These are phyloP conservation scores for Erysiphe pulchra DNA, from an alignment of 2,329 filamentous ascomycete genomes.

Conservation along the genomic window DNA sequence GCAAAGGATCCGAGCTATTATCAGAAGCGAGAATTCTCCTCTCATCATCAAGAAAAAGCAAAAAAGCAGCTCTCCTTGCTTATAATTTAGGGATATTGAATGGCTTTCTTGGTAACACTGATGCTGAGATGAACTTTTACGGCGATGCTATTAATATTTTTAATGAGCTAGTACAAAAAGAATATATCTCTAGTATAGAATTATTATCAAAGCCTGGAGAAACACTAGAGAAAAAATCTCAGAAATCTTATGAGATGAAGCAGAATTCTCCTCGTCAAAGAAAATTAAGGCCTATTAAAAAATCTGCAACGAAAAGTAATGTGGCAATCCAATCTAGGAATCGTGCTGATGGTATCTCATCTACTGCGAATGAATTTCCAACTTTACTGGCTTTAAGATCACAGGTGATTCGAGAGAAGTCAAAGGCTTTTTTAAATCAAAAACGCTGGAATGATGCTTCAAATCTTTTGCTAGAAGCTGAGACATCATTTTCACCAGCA, in stretches of 20 bases:
- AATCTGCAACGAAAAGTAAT: conserved; percentile 9
- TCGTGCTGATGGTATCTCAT: conserved; percentile 3
- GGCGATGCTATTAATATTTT: conserved; percentile 21
- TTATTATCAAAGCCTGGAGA: conserved; percentile 5
- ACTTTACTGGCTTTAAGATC: conserved; percentile 18
- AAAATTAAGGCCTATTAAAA: conserved; percentile 8
- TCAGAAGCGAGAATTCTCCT: conserved; percentile 27
- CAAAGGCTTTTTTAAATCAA: conserved; percentile 19
- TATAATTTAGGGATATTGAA: conserved; percentile 30
- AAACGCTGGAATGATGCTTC: conserved; percentile 31
- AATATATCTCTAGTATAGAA: conserved; percentile 8
- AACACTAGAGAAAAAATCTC: conserved; percentile 6
- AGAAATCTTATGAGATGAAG: conserved; percentile 12
- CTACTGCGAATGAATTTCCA: conserved; percentile 12
- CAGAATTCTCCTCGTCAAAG: conserved; percentile 9
- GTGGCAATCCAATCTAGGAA: conserved; percentile 9
- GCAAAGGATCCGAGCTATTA: conserved; percentile 29
- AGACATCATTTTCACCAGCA: conserved; percentile 18
- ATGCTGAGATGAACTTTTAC: conserved; percentile 22
- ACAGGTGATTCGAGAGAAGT: conserved; percentile 24
- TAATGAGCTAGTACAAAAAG: conserved; percentile 17
- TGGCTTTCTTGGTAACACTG: conserved; percentile 19
- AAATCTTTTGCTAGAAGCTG: conserved; percentile 24
- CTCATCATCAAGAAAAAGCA: conserved; percentile 19
- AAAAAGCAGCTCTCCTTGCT: conserved; percentile 22